Evolutionary conservation across 2,329 filamentous ascomycete species (phyloP).

Genomic region (Pyrenochaeta sp.): DNA sequence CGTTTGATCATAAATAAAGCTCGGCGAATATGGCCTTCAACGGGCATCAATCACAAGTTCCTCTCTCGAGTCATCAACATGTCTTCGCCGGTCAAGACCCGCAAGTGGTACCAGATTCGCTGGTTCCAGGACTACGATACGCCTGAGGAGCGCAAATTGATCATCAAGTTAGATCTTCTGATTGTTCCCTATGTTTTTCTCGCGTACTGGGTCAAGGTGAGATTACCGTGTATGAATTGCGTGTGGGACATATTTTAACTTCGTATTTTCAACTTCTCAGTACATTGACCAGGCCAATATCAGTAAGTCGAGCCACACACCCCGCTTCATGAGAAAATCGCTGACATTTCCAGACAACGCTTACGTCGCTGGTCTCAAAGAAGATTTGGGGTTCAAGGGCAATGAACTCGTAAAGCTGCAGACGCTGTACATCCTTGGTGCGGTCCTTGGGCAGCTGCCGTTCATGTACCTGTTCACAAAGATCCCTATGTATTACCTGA

Average conservation of each 20-base stretch:
- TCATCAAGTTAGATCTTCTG: slow-evolving; percentile 64
- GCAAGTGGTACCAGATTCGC: slow-evolving; percentile 39
- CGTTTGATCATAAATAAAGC: neutral
- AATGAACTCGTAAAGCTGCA: slow-evolving; percentile 66
- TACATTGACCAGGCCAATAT: slow-evolving; percentile 65
- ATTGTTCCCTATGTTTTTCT: slow-evolving; percentile 66
- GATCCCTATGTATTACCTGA: slow-evolving; percentile 58
- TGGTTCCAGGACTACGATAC: slow-evolving; percentile 55
- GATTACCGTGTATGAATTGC: slow-evolving; percentile 30
- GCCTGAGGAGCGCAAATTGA: slow-evolving; percentile 59
- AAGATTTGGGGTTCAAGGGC: slow-evolving; percentile 60
- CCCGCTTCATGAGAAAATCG: neutral
- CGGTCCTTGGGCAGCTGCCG: slow-evolving; percentile 61
- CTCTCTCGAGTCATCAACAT: slow-evolving; percentile 6
- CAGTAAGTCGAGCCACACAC: slow-evolving; percentile 47
- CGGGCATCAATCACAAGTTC: neutral
- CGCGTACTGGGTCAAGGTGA: slow-evolving; percentile 61
- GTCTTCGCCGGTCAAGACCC: slow-evolving; percentile 13
- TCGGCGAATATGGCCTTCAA: neutral
- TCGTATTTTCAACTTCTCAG: neutral
- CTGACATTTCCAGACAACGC: slow-evolving; percentile 58
- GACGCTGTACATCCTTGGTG: slow-evolving; percentile 62
- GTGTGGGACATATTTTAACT: neutral
- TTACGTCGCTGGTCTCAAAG: slow-evolving; percentile 63
- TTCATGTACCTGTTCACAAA: slow-evolving; percentile 60